phyloP scores from a whole-genome alignment of 2,329 filamentous ascomycete species.

The Pestalotiopsis sp. region DNA sequence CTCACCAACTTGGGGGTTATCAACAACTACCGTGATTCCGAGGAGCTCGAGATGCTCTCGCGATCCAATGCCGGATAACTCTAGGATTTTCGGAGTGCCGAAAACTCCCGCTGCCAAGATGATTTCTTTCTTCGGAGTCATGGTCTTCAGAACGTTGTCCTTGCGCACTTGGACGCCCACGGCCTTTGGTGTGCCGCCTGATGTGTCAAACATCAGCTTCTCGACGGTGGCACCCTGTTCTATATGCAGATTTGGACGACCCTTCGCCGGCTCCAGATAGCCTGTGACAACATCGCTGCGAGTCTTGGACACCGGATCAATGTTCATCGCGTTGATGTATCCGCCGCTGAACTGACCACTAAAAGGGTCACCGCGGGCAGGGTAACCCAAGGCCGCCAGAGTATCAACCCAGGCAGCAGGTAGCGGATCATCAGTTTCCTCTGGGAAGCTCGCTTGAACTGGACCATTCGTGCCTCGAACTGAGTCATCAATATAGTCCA shows the following conservation, averaged over 20 bases:
- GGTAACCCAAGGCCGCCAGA: conserved; percentile 15
- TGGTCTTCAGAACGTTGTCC: conserved; percentile 34
- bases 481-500: conserved; percentile 18
- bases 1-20: conserved; percentile 47
- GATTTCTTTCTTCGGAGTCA: conserved; percentile 47
- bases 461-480: conserved; percentile 14
- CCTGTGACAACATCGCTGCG: conserved; percentile 39
- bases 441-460: conserved; percentile 17
- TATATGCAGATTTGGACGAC: conserved; percentile 47
- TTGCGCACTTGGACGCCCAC: conserved; percentile 45
- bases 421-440: conserved; percentile 15
- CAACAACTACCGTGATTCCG: conserved; percentile 45
- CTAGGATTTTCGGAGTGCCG: conserved; percentile 60
- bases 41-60: conserved; percentile 41
- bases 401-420: conserved; percentile 19
- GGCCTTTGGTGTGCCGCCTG: conserved; percentile 28
- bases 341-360: conserved; percentile 12
- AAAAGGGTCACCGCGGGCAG: conserved; percentile 15
- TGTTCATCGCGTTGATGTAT: conserved; percentile 13
- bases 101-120: conserved; percentile 61
- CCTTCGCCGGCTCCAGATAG: conserved; percentile 39
- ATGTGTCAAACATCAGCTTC: conserved; percentile 44
- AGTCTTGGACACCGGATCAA: conserved; percentile 15
- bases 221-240: conserved; percentile 48
- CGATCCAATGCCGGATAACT: conserved; percentile 63